Evolutionary conservation across 1,139 yeast species (phyloP).

Genomic region (Yarrowia galli): DNA sequence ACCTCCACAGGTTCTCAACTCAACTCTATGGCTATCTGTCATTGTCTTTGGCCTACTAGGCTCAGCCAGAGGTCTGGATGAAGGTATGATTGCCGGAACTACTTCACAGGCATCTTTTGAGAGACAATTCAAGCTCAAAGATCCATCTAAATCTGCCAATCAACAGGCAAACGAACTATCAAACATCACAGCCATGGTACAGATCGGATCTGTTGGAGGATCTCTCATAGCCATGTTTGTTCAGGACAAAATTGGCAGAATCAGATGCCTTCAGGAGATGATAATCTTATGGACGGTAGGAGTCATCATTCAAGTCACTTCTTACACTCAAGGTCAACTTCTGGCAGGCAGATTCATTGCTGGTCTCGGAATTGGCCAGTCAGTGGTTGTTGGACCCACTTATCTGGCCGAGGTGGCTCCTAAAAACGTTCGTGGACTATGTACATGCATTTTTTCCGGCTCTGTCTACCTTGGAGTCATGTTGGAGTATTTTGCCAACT

Average conservation of each 20-base stretch:
- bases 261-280: conserved; percentile 57
- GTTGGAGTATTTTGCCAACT: conserved; percentile 70
- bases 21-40: conserved; percentile 57
- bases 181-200: conserved; percentile 58
- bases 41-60: conserved; percentile 66
- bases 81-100: conserved; percentile 60
- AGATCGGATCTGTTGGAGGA: conserved; percentile 62
- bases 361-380: conserved; percentile 72
- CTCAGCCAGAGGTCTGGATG: conserved; percentile 68
- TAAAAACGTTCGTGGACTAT: conserved; percentile 69
- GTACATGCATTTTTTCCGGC: conserved; percentile 71
- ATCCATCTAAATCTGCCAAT: conserved; percentile 52
- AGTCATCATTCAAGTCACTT: conserved; percentile 59
- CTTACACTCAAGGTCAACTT: conserved; percentile 54
- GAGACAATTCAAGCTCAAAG: conserved; percentile 57
- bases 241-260: conserved; percentile 62
- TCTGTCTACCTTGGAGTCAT: conserved; percentile 73
- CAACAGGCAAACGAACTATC: conserved; percentile 51
- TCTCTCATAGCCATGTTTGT: conserved; percentile 57
- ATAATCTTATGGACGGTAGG: conserved; percentile 60
- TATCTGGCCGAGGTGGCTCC: conserved; percentile 78
- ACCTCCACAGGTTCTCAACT: conserved; percentile 17
- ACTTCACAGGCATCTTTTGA: conserved; percentile 57
- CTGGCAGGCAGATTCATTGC: conserved; percentile 59
- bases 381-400: conserved; percentile 69